A percentile compares a stretch with the other conserved stretches of the same genome.
phyloP scores from a whole-genome alignment of 2,329 filamentous ascomycete genomes.

The Botrytis porri region DNA sequence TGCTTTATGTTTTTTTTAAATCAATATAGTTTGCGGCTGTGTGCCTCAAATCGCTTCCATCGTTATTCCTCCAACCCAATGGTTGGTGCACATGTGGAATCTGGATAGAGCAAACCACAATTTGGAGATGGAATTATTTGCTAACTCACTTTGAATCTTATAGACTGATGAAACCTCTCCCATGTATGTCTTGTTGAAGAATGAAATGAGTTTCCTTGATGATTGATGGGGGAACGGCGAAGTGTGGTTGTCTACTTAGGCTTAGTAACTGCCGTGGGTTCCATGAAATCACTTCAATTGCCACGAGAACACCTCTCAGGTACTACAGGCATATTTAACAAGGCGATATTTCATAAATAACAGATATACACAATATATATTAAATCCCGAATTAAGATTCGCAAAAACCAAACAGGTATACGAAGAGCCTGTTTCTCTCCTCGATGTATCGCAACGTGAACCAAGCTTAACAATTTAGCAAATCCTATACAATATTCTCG shows the following conservation, averaged over 20 bases:
- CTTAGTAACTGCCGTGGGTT: not conserved
- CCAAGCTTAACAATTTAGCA: not conserved
- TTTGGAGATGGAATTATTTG: not conserved
- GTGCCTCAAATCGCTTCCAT: not conserved
- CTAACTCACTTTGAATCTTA: not conserved
- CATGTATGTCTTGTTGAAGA: not conserved
- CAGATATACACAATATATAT: not conserved
- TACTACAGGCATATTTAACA: not conserved
- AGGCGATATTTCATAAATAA: not conserved
- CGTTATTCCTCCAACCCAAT: not conserved
- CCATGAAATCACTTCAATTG: not conserved
- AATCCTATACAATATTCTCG: not conserved
- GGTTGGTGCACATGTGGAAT: not conserved
- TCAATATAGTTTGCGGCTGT: not conserved
- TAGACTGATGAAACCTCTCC: not conserved
- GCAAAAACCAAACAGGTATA: not conserved
- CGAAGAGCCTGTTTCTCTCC: not conserved
- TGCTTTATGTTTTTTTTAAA: not conserved
- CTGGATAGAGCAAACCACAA: not conserved
- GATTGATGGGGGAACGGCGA: not conserved
- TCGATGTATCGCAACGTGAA: not conserved
- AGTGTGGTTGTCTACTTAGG: not conserved
- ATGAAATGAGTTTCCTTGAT: not conserved
- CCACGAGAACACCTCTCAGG: not conserved
- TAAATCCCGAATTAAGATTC: not conserved